A percentile compares a stretch with the other conserved stretches of the same genome.
These are phyloP conservation scores for Cokeromyces recurvatus DNA, from an alignment of 371 early-diverging fungal genomes.

Conservation along the genomic window DNA sequence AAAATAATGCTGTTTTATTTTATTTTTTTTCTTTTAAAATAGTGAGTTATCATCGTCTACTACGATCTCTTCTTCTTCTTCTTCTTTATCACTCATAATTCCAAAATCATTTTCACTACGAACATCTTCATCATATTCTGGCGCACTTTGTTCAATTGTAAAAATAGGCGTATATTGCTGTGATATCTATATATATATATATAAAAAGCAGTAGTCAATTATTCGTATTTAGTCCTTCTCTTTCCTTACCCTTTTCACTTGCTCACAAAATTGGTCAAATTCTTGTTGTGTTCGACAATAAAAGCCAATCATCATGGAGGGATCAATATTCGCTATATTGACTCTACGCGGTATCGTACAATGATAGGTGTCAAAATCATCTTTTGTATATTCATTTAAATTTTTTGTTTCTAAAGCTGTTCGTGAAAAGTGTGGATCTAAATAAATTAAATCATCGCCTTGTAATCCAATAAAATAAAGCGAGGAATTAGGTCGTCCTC, in stretches of 20 bases:
- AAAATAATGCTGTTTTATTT: no score
- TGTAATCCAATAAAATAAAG: conserved; percentile 89
- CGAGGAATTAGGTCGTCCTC: conserved; percentile 92
- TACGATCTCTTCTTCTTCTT: no score
- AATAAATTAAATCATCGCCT: conserved; percentile 77
- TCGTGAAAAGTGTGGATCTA: conserved; percentile 92
- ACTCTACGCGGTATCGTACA: conserved; percentile 73
- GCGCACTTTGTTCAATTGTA: conserved; percentile 58
- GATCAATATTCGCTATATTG: conserved; percentile 76
- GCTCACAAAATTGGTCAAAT: conserved; percentile 61
- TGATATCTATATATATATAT: conserved; percentile 24
- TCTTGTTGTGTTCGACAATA: conserved; percentile 65
- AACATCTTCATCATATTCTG: conserved; percentile 63
- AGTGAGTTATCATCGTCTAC: no score
- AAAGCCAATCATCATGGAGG: conserved; percentile 92
- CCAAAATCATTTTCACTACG: conserved; percentile 51
- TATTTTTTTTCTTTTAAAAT: no score
- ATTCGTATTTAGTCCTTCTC: no score
- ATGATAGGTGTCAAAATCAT: conserved; percentile 79
- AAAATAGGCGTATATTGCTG: conserved; percentile 57
- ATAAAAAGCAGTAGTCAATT: not conserved
- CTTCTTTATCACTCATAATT: conserved; percentile 42
- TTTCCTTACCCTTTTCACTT: conserved; percentile 41
- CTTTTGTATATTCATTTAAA: conserved; percentile 44
- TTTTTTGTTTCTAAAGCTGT: conserved; percentile 58